Evolutionary conservation across 768 basidiomycete species (phyloP), one percentile per base, ranked within the genome.

Genomic region (Pisolithus tinctorius): DNA sequence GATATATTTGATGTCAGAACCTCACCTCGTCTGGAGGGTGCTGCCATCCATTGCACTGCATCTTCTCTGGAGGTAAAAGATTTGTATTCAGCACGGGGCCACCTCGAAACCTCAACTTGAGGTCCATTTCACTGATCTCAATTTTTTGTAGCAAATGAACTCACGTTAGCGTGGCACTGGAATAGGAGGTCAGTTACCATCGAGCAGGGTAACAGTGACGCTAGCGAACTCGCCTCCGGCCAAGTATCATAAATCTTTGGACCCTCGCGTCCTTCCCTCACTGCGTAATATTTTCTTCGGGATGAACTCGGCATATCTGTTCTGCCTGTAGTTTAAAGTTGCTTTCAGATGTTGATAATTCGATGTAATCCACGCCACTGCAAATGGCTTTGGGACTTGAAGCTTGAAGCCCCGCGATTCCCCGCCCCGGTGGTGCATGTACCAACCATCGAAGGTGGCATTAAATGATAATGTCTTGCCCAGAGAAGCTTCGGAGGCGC

Each of bases 281-380:
- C 83, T 3, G 84, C 85, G 49, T 85, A 86, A 55, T 67, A 83
- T 55, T 82, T 84, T 16, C 62, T 67, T 25, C 62, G 53, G 9
- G 52, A 3, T 37, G 58, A 55, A 45, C 67, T 71, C 17, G 64
- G 59, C 65, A 72, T 72, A 20, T 39, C 4, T 14, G 8, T 13
- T 23, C n/a, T 20, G 23, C 2, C 4, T 6, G 40, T 41, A 23
- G 23, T 8, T 41, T 17, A 8, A 17, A 7, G 17, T 20, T 2
- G 17, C 17, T 4, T 40, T 16, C 16, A 16, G 30, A n/a, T 40
- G n/a, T 41, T 8, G 23, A 7, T 20, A 23, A n/a, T 16, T 16
- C 13, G 39, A 6, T 40, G 40, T 6, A 20, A 41, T 34, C 13
- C 13, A 13, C 13, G 34, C 34, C 34, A 14, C 34, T 34, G 13